Evolutionary conservation across 768 basidiomycete species (phyloP).

Genomic region (Boletus edulis): DNA sequence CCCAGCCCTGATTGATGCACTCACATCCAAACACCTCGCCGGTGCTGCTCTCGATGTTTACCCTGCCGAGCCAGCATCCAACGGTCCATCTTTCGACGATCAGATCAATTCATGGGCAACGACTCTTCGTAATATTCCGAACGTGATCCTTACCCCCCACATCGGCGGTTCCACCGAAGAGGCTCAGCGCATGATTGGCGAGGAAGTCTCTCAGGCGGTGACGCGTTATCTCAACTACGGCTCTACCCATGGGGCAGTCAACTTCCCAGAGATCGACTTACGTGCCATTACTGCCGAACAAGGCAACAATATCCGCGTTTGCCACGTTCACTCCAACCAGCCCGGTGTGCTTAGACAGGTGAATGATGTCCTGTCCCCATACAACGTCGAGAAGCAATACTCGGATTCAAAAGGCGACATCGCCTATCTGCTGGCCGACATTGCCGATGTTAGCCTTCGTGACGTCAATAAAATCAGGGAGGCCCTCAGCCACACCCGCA

Average conservation of each 20-base stretch:
- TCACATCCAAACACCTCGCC: constrained; percentile 84
- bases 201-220: constrained; percentile 86
- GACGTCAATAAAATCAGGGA: constrained; percentile 80
- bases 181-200: constrained; percentile 95
- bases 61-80: constrained; percentile 89
- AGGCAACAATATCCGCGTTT: constrained; percentile 79
- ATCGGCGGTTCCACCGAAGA: constrained; percentile 99
- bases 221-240: constrained; percentile 91
- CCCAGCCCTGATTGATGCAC: constrained; percentile 77
- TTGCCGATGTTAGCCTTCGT: constrained; percentile 79
- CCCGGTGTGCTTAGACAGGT: constrained; percentile 93
- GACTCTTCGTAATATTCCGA: constrained; percentile 70
- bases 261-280: constrained; percentile 98
- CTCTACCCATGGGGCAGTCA: constrained; percentile 88
- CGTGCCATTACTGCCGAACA: constrained; percentile 88
- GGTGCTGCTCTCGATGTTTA: constrained; percentile 92
- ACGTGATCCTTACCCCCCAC: constrained; percentile 96
- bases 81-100: constrained; percentile 89
- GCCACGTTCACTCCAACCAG: constrained; percentile 94
- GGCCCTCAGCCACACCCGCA: constrained; percentile 70
- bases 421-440: constrained; percentile 97
- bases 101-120: constrained; percentile 83
- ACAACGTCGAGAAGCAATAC: constrained; percentile 99
- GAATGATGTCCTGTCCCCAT: constrained; percentile 90
- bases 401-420: constrained; percentile 95